Percentiles rank a stretch among this genome's conserved stretches.
phyloP scores from a whole-genome alignment of 805 yeast genomes.

The Pichia kluyveri region DNA sequence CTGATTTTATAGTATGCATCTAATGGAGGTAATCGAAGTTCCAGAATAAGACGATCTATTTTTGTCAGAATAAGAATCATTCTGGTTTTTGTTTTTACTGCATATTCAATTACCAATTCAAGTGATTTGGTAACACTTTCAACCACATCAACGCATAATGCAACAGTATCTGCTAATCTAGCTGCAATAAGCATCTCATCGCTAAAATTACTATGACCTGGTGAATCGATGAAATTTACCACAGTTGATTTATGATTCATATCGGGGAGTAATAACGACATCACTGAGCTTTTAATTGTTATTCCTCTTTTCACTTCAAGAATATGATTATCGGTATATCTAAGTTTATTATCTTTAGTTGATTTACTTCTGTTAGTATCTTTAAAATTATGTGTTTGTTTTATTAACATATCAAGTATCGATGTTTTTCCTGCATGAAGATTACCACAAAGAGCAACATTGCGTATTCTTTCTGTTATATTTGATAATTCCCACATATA shows the following conservation, averaged over 20 bases:
- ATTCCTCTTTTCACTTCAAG: conserved; percentile 66
- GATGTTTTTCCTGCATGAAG: conserved; percentile 83
- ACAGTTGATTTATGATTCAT: conserved; percentile 44
- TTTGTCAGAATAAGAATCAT: conserved; percentile 66
- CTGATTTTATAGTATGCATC: conserved; percentile 67
- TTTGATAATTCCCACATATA: conserved; percentile 42
- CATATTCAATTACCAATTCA: conserved; percentile 42
- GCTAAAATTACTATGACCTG: conserved; percentile 82
- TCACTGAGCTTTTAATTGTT: conserved; percentile 53
- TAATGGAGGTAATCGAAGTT: conserved; percentile 61
- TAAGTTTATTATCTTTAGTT: conserved; percentile 35
- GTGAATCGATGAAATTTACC: conserved; percentile 69
- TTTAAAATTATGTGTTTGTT: conserved; percentile 48
- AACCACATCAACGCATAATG: conserved; percentile 71
- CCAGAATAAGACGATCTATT: conserved; percentile 77
- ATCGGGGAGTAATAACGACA: conserved; percentile 51
- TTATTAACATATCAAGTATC: conserved; percentile 56
- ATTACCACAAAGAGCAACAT: conserved; percentile 72
- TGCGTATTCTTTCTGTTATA: conserved; percentile 59
- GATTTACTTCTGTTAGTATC: conserved; percentile 12
- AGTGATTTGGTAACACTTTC: conserved; percentile 70
- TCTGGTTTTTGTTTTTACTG: conserved; percentile 40
- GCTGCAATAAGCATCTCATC: conserved; percentile 63
- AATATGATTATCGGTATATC: conserved; percentile 65
- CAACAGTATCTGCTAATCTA: conserved; percentile 52